These are phyloP conservation scores for Neofusicoccum cordaticola DNA, from an alignment of 2,329 filamentous ascomycete genomes.

Conservation along the genomic window DNA sequence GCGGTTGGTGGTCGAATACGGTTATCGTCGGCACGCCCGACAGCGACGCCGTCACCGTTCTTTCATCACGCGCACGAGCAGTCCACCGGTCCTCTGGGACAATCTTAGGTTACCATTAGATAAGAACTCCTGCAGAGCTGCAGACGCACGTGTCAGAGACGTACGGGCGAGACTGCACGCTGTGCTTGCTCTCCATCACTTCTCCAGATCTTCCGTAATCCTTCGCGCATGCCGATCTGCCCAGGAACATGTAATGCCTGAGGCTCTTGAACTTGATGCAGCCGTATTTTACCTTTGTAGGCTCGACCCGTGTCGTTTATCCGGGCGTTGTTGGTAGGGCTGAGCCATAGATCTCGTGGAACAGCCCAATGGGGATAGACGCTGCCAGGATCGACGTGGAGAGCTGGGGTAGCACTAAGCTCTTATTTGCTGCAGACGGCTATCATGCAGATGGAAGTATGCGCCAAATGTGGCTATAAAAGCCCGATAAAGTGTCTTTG, in stretches of 20 bases:
- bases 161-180: not conserved
- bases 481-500: not conserved
- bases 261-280: not conserved
- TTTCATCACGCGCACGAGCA: not conserved
- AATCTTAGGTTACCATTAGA: not conserved
- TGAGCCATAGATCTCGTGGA: constrained; percentile 3
- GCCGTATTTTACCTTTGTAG: not conserved
- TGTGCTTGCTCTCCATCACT: no score
- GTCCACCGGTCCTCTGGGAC: not conserved
- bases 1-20: not conserved
- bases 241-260: not conserved
- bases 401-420: not conserved
- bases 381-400: not conserved
- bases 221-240: not conserved
- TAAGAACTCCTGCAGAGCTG: not conserved
- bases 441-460: not conserved
- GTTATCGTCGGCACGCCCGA: constrained; percentile 2
- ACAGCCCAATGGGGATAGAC: constrained; percentile 1
- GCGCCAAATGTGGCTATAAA: not conserved
- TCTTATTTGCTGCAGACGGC: not conserved
- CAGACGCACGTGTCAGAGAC: not conserved
- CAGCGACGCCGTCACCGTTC: not conserved
- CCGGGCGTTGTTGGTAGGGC: not conserved
- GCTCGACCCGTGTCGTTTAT: not conserved
- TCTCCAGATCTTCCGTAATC: no score